Evolutionary conservation across 73 alveolate species (phyloP).

Genomic region (Effrenium voratum): DNA sequence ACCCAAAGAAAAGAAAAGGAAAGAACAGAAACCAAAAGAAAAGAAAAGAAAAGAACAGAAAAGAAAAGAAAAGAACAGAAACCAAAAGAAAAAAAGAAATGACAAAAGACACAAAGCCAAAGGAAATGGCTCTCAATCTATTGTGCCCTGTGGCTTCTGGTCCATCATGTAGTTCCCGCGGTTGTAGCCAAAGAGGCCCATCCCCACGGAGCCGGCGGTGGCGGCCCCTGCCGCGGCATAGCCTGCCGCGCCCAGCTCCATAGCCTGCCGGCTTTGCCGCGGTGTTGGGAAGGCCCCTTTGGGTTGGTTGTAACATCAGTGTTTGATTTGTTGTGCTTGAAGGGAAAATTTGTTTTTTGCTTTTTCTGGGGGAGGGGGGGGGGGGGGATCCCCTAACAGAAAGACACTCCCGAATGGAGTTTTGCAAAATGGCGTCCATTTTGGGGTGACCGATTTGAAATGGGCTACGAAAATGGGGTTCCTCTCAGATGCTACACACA

Average conservation of each 20-base stretch:
- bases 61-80: neutral
- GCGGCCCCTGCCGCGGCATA: constrained; percentile 94
- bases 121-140: neutral
- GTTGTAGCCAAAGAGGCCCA: constrained; percentile 91
- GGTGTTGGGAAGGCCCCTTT: too few relatives aligned
- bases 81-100: neutral
- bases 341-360: too few relatives aligned
- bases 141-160: constrained; percentile 29
- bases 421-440: too few relatives aligned
- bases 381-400: too few relatives aligned
- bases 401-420: too few relatives aligned
- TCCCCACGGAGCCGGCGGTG: constrained; percentile 88
- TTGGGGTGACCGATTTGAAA: too few relatives aligned
- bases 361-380: too few relatives aligned
- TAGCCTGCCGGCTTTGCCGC: too few relatives aligned
- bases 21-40: neutral
- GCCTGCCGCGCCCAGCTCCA: constrained; percentile 92
- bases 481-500: too few relatives aligned
- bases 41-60: neutral
- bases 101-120: neutral
- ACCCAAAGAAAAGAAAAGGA: neutral
- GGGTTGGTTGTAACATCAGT: too few relatives aligned
- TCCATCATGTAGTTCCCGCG: constrained; percentile 93
- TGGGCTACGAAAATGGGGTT: too few relatives aligned
- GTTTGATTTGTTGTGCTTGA: too few relatives aligned